Conservation (phyloP, 306 rosid species). For the Cucurbita moschata region DNA sequence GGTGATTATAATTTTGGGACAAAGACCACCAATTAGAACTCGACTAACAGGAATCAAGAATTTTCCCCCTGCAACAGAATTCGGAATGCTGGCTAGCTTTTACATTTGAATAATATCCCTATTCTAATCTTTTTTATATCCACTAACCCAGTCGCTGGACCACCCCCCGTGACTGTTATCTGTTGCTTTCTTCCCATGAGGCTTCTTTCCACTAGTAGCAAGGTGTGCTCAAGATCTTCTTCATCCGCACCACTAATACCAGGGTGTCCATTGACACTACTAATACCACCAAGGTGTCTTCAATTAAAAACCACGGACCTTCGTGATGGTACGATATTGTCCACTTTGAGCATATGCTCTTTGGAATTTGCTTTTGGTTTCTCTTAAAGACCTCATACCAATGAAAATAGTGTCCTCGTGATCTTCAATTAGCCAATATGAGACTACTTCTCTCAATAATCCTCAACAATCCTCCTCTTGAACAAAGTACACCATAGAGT, state of each 20-base stretch:
- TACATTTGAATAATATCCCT: background rate
- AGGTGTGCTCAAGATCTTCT: constrained; percentile 6
- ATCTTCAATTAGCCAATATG: too few relatives aligned
- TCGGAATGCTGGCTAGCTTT: background rate
- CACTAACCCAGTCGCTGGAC: background rate
- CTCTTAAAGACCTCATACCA: too few relatives aligned
- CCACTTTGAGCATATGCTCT: too few relatives aligned
- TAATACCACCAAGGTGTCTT: background rate
- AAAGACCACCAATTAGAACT: constrained; percentile 16
- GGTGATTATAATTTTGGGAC: constrained; percentile 12
- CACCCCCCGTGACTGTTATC: background rate
- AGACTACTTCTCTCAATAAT: too few relatives aligned
- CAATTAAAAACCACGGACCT: too few relatives aligned
- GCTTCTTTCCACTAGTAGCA: constrained; percentile 29
- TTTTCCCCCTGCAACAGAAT: constrained; percentile 7
- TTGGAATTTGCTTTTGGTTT: too few relatives aligned
- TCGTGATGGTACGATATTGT: too few relatives aligned
- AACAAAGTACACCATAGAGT: too few relatives aligned
- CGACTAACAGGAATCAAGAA: constrained; percentile 14
- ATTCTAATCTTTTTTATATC: background rate
- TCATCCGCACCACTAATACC: background rate
- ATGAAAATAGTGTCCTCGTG: too few relatives aligned
- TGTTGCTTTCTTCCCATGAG: background rate
- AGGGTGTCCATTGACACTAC: background rate
- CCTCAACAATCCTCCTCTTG: too few relatives aligned